These are phyloP conservation scores for Discostella stelligeroides DNA, from an alignment of 108 stramenopile species.

Conservation along the genomic window DNA sequence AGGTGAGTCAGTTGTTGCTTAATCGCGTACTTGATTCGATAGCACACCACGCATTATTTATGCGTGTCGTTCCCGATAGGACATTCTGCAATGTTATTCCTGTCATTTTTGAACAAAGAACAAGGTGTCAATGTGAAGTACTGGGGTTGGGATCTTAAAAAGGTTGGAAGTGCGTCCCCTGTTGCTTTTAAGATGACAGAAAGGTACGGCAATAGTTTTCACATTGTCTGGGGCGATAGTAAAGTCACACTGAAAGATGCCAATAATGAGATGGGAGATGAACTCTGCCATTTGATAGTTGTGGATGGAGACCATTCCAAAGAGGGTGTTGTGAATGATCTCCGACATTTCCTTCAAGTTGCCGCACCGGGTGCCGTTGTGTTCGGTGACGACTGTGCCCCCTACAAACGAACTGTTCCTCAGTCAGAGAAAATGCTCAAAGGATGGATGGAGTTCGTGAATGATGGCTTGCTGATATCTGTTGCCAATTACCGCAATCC, in stretches of 20 bases:
- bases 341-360: slow-evolving; percentile 13
- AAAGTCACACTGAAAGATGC: slow-evolving; percentile 20
- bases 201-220: slow-evolving; percentile 10
- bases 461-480: slow-evolving; percentile 1
- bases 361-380: slow-evolving; percentile 17
- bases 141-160: slow-evolving; percentile 12
- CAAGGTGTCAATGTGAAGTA: slow-evolving; percentile 6
- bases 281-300: slow-evolving; percentile 21
- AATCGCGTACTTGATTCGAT: background rate
- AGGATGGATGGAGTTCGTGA: slow-evolving; percentile 25
- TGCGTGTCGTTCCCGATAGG: background rate
- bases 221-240: slow-evolving; percentile 17
- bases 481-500: slow-evolving; percentile 28
- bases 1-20: slow-evolving; percentile 1
- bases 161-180: background rate
- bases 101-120: slow-evolving; percentile 9
- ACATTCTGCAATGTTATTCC: slow-evolving; percentile 26
- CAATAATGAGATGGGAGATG: slow-evolving; percentile 1
- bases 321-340: slow-evolving; percentile 18
- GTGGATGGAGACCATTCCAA: slow-evolving; percentile 23
- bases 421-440: slow-evolving; percentile 22
- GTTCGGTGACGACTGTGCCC: slow-evolving; percentile 26
- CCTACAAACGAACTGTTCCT: slow-evolving; percentile 28
- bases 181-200: slow-evolving; percentile 7
- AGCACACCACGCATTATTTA: background rate